phyloP scores from a whole-genome alignment of 352 stramenopile species.

The Pilasporangium apinafurcum region DNA sequence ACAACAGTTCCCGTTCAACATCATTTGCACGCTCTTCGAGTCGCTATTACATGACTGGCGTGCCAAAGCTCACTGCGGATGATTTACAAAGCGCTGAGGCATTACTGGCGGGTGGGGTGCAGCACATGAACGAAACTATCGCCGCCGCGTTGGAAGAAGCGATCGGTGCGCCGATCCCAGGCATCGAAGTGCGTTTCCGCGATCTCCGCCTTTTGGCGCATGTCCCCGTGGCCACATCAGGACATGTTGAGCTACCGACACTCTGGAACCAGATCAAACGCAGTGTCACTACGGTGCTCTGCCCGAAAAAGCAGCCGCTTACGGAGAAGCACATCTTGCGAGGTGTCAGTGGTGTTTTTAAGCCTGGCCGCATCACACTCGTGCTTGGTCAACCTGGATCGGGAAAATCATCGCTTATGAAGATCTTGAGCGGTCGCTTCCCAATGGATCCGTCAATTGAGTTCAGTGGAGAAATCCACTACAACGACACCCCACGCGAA shows the following conservation, averaged over 20 bases:
- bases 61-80: slow-evolving; percentile 12
- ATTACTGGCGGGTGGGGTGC: slow-evolving; percentile 31
- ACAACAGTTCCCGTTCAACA: too few species aligned
- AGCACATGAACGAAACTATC: slow-evolving; percentile 48
- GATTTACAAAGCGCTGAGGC: slow-evolving; percentile 32
- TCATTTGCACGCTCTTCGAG: too few species aligned
- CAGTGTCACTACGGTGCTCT: slow-evolving; percentile 2
- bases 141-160: slow-evolving; percentile 28
- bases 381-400: slow-evolving; percentile 41
- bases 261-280: slow-evolving; percentile 10
- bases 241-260: slow-evolving; percentile 13
- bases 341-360: slow-evolving; percentile 34
- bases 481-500: slow-evolving; percentile 28
- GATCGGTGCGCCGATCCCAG: slow-evolving; percentile 29
- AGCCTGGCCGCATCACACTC: slow-evolving; percentile 39
- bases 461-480: slow-evolving; percentile 32
- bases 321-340: slow-evolving; percentile 47
- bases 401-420: slow-evolving; percentile 37
- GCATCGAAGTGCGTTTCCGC: slow-evolving; percentile 46
- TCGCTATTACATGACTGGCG: slow-evolving; percentile 1
- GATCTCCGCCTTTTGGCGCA: slow-evolving; percentile 34
- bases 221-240: slow-evolving; percentile 2
- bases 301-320: slow-evolving; percentile 13
- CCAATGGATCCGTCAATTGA: slow-evolving; percentile 34
- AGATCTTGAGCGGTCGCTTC: slow-evolving; percentile 45